Base-by-base conservation (phyloP, 805 yeast genomes). In the Wickerhamiella hasegawae region DNA sequence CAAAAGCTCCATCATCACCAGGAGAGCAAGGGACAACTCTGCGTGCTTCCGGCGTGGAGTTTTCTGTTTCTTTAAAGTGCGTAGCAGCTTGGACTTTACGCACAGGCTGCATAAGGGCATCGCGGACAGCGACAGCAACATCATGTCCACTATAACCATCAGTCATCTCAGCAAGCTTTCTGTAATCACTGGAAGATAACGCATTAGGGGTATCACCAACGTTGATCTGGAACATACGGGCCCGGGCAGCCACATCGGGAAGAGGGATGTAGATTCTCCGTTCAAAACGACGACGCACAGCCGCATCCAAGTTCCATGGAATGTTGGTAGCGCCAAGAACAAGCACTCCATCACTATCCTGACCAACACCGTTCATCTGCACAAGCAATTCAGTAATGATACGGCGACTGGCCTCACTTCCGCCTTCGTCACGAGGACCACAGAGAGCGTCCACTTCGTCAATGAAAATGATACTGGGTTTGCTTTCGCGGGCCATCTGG, bases 301-400 rank as follows among this genome's bases (percentile, higher is more conserved):
- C 99, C 31, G 96, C 83, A 57, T 90, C 98, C 46, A 90, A 65
- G 60, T 87, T 96, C 98, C 98, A 90, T 15, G 98, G 98, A 41
- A 90, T 90, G 56, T 90, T 90, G 5, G 98, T 90, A 2, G 98
- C 98, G 20, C 98, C 98, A 35, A 90, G 64, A 1, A 90, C 97
- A 24, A 90, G 63, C 2, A 90, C 96, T 6, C 98, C 98, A 32
- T 68, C 67, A 1, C 94, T 63, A 53, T 90, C 97, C 53, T 83
- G 85, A 12, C 98, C 98, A 12, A 90, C 98, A 48, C 98, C 98
- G 57, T 90, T 90, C 98, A 90, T 90, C 54, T 90, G 98, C 4
- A 90, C 97, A 47, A 90, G 67, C 37, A 90, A 63, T 54, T 90
- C 98, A 0, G 98, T 90, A 55, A 90, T 87, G 50, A 90, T 87